Evolutionary conservation across 208 protist species (phyloP).

Genomic region (Trypanosoma scelopori): DNA sequence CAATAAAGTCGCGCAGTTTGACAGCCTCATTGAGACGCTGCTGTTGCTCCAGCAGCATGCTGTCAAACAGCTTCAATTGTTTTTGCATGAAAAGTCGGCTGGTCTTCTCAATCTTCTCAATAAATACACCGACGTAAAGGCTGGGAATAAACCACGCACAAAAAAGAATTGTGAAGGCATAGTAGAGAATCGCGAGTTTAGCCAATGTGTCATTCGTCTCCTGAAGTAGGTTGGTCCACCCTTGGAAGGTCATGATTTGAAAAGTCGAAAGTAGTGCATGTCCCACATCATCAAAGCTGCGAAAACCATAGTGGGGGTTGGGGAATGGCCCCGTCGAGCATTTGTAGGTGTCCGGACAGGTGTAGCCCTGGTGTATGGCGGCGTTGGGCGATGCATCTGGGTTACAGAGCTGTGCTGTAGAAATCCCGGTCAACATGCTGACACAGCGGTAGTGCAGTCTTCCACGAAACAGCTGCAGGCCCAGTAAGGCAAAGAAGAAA

Average conservation of each 20-base stretch:
- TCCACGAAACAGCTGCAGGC: slow-evolving; percentile 84
- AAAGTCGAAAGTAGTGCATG: slow-evolving; percentile 86
- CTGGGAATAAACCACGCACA: slow-evolving; percentile 88
- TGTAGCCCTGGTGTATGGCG: slow-evolving; percentile 75
- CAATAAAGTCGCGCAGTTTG: slow-evolving; percentile 74
- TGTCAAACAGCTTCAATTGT: slow-evolving; percentile 75
- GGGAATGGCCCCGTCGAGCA: slow-evolving; percentile 51
- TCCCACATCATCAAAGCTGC: slow-evolving; percentile 91
- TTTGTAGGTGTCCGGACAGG: slow-evolving; percentile 48
- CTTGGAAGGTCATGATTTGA: slow-evolving; percentile 90
- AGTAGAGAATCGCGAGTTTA: slow-evolving; percentile 78
- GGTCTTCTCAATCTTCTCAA: slow-evolving; percentile 87
- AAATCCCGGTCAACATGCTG: slow-evolving; percentile 44
- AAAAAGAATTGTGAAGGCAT: slow-evolving; percentile 78
- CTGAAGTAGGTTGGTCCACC: slow-evolving; percentile 81
- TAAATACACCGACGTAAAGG: slow-evolving; percentile 87
- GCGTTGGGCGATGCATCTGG: slow-evolving; percentile 47
- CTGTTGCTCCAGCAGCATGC: slow-evolving; percentile 77
- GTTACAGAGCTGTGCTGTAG: slow-evolving; percentile 66
- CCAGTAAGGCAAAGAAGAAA: slow-evolving; percentile 88
- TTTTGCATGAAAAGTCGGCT: slow-evolving; percentile 73
- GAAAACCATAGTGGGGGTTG: slow-evolving; percentile 84
- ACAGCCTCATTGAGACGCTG: slow-evolving; percentile 61
- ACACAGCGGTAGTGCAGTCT: slow-evolving; percentile 81
- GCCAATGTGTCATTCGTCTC: slow-evolving; percentile 76